Base-by-base conservation (phyloP, 176 grass and related monocot species). In the Oryza officinalis region DNA sequence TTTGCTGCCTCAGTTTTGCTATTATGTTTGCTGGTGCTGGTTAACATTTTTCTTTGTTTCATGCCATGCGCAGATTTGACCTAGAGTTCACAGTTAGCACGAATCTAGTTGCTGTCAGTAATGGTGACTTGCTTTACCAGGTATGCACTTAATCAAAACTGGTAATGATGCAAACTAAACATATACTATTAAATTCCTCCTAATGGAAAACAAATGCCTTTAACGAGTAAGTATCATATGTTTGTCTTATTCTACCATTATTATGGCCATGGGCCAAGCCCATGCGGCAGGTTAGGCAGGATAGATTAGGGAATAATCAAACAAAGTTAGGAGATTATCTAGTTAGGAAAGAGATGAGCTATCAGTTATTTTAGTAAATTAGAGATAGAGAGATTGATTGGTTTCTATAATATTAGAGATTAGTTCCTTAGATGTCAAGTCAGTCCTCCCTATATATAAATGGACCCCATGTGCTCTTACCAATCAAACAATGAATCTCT, bases 91-190 rank as follows among this genome's bases (percentile, higher is more conserved):
- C 96, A 77, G 93, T 98, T 72, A 86, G 78, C 65, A 80, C 28
- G 25, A 81, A 95, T 87, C 87, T 93, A 78, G 86, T 98, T 33
- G 96, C 93, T 80, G 93, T 98, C 76, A 98, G 93, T 89, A 98
- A 90, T 0, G 96, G 96, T 26, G 88, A 93, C 85, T 90, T 98
- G 77, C 96, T 95, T 76, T 91, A 95, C 87, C 96, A 98, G 96
- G 96, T 98, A 92, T 64, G 22, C 20, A 32, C 64, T 81, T 14
- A 71, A 59, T 82, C 54, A 65, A 77, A 8, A 54, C 82, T 72
- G 59, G 63, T 30, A 11, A 52, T 59, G 80, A 30, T 30, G 14
- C 50, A 38, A 72, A 23, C 32, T 33, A 65, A 35, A 27, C 27
- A 81, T 47, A 5, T 46, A 63, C 31, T 63, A 72, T n/a, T 71